Evolutionary conservation across 208 protist species (phyloP).

Genomic region (Leishmania martiniquensis): DNA sequence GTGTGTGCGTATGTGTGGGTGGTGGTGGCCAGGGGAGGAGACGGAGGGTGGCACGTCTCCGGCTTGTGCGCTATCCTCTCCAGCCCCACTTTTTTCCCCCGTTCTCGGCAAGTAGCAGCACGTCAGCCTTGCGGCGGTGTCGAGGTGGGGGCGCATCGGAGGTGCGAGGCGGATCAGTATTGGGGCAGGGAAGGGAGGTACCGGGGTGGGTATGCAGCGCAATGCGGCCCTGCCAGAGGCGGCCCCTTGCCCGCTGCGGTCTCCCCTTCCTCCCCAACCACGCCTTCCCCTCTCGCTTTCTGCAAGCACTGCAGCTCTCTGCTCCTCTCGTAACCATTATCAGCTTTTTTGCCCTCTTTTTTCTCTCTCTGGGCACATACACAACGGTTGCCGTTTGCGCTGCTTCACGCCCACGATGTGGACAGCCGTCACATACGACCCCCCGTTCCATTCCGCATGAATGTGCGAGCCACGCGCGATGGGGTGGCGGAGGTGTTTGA

Average conservation of each 20-base stretch:
- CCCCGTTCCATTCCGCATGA: conserved; percentile 10
- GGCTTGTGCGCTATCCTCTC: not conserved
- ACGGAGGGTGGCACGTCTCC: not conserved
- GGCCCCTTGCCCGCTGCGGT: not conserved
- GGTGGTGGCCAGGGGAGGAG: not conserved
- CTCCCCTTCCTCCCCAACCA: not conserved
- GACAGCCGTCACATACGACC: not conserved
- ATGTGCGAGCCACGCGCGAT: conserved; percentile 40
- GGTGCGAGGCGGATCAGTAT: not conserved
- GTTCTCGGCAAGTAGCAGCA: not conserved
- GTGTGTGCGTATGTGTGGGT: too few species aligned
- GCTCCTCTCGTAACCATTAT: not conserved
- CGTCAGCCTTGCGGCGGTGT: not conserved
- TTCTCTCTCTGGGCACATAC: not conserved
- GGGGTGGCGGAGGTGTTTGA: conserved; percentile 41
- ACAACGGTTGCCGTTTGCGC: not conserved
- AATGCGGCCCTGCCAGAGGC: not conserved
- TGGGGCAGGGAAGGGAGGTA: not conserved
- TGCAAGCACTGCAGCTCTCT: not conserved
- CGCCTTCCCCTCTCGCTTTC: not conserved
- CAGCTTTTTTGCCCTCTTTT: not conserved
- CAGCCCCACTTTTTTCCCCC: not conserved
- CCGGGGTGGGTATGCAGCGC: not conserved
- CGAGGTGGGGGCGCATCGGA: not conserved
- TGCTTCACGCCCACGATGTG: not conserved